phyloP scores from a whole-genome alignment of 495 filamentous ascomycete genomes.

The Aspergillus carlsbadensis region DNA sequence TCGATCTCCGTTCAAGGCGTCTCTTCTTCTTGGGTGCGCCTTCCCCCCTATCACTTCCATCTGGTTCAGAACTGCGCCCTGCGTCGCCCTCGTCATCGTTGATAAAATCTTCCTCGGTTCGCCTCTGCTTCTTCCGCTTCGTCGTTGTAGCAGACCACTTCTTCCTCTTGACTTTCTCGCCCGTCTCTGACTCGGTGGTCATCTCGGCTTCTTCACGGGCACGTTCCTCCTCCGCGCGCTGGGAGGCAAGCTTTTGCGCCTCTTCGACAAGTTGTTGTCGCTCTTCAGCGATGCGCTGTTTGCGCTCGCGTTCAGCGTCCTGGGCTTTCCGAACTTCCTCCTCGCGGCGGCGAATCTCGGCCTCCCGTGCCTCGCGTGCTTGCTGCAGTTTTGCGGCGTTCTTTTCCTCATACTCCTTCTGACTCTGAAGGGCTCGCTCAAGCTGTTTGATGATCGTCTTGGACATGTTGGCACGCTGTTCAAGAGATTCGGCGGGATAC shows the following conservation, averaged over 20 bases:
- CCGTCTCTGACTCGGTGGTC: conserved; percentile 74
- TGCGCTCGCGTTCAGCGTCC: conserved; percentile 65
- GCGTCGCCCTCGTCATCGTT: conserved; percentile 19
- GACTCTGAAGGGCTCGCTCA: conserved; percentile 75
- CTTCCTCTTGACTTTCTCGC: conserved; percentile 71
- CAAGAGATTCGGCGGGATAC: conserved; percentile 84
- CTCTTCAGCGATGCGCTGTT: conserved; percentile 77
- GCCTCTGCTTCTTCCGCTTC: conserved; percentile 67
- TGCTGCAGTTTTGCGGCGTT: conserved; percentile 80
- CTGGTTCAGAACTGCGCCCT: conserved; percentile 18
- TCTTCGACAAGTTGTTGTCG: conserved; percentile 73
- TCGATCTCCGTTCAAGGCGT: conserved; percentile 52
- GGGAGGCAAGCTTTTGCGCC: conserved; percentile 67
- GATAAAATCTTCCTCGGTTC: conserved; percentile 27
- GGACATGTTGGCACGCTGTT: conserved; percentile 95
- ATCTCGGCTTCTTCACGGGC: conserved; percentile 65
- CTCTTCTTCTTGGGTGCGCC: conserved; percentile 50
- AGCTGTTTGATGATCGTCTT: conserved; percentile 90
- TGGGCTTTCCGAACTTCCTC: conserved; percentile 65
- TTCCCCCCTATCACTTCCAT: conserved; percentile 33
- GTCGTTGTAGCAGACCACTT: conserved; percentile 47
- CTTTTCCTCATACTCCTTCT: conserved; percentile 89
- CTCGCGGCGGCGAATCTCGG: conserved; percentile 70
- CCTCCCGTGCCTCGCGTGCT: conserved; percentile 73
- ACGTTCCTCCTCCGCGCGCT: conserved; percentile 71